Evolutionary conservation across 768 basidiomycete genomes (phyloP).

Genomic region (Strobilomyces dryophilus): DNA sequence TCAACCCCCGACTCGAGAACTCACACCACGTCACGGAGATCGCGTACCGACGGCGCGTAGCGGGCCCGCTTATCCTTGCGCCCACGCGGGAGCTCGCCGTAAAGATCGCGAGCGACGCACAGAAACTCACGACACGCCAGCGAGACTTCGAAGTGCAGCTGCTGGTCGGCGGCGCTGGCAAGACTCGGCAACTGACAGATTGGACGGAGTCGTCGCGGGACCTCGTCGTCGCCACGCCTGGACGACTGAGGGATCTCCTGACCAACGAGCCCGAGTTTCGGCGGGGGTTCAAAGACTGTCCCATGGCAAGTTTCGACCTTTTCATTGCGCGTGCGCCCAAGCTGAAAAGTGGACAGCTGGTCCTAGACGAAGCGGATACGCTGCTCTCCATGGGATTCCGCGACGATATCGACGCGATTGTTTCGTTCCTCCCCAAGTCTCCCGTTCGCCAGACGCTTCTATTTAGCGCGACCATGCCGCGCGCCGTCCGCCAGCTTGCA

Average conservation of each 20-base stretch:
- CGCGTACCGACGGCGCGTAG: slow-evolving; percentile 42
- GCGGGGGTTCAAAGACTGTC: slow-evolving; percentile 48
- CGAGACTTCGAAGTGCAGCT: slow-evolving; percentile 64
- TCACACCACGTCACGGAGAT: slow-evolving; percentile 29
- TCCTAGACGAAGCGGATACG: slow-evolving; percentile 92
- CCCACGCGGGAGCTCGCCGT: slow-evolving; percentile 89
- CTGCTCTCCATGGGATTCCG: slow-evolving; percentile 92
- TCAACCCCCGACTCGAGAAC: slow-evolving; percentile 38
- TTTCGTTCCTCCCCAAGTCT: slow-evolving; percentile 51
- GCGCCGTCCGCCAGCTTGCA: slow-evolving; percentile 67
- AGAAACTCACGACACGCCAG: slow-evolving; percentile 59
- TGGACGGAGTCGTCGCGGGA: slow-evolving; percentile 67
- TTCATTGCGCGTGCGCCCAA: neutral
- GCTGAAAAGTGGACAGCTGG: slow-evolving; percentile 48
- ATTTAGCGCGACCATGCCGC: slow-evolving; percentile 85
- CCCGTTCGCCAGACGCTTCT: slow-evolving; percentile 85
- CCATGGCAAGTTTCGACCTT: slow-evolving; percentile 46
- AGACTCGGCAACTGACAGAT: slow-evolving; percentile 58
- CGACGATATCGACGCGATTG: slow-evolving; percentile 75
- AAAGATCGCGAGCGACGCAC: slow-evolving; percentile 84
- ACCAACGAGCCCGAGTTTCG: slow-evolving; percentile 52
- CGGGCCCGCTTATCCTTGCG: slow-evolving; percentile 78
- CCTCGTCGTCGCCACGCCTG: slow-evolving; percentile 89
- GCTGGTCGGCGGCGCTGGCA: slow-evolving; percentile 74
- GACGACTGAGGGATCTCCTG: slow-evolving; percentile 74